Base-by-base conservation (phyloP, 768 basidiomycete genomes). In the Xanthoconium stramineum region DNA sequence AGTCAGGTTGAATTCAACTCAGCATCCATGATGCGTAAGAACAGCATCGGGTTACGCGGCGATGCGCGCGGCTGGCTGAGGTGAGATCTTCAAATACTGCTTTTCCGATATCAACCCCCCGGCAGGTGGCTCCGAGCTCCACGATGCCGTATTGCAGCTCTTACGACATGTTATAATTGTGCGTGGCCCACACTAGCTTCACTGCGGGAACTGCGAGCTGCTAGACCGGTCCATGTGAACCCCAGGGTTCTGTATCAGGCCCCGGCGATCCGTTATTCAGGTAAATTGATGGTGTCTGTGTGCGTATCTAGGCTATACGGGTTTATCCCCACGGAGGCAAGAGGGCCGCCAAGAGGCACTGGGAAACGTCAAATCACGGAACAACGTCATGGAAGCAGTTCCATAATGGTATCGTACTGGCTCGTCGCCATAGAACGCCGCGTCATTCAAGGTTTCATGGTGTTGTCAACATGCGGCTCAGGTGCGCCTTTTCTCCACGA, bases 361-460 rank as follows among this genome's bases (percentile, higher is more conserved):
- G 49, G 55, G 54, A 64, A 67, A 64, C 53, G 59, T 56, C 59
- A 65, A 48, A 62, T 68, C 62, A 69, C 58, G 63, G 43, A 60
- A 60, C 55, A 39, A 52, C 59, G 58, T 53, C 57, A 70, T 65
- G 70, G 61, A 58, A 69, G 61, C 56, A 58, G 53, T 68, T 54
- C 69, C 62, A 66, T 69, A 70, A 61, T 20, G 32, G 61, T 66
- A 17, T 56, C 51, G 35, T 56, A 57, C 64, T 61, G 57, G 58
- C 50, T 59, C 56, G 66, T 70, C 67, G 64, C 71, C 57, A 62
- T 62, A 69, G 53, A 62, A 61, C 60, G 58, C 67, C 61, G 57
- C 61, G 53, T 71, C 71, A 69, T 40, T 52, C 67, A 69, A 69
- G 69, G 71, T 71, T 70, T 70, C 70, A 69, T 69, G 63, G 58